Evolutionary conservation across 495 filamentous ascomycete species (phyloP), one percentile per base, ranked within the genome.

Genomic region (Elasticomyces elasticus): DNA sequence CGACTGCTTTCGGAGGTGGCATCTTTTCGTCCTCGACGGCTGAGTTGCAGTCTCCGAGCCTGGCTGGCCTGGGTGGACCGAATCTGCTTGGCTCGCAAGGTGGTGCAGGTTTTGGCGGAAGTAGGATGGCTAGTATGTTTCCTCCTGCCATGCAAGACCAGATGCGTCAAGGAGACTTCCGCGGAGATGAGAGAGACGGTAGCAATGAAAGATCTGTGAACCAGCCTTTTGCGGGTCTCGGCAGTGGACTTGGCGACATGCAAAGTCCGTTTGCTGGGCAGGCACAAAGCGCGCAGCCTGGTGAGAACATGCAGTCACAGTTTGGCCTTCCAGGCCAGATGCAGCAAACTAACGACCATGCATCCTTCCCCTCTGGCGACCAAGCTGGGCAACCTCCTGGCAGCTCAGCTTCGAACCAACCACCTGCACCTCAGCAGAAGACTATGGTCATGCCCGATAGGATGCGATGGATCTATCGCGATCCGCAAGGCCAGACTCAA

Each of bases 401-500:
- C 38, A 71, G 65, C 41, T 57, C 67, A 23, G 71, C 64, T 33
- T 67, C 73, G 5, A 72, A 73, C 17, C 80, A 85, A 25, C 76
- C 85, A 2, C 80, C 84, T 24, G 67, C 84, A 13, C 72, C 82
- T 40, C 87, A 94, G 60, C 86, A 89, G 53, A 80, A 84, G 10
- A 85, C 82, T 20, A 95, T 97, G 86, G 91, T 98, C n/a, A 97
- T 98, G 92, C 92, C 92, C 17, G 92, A 98, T 67, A 78, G 94
- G 19, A 98, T 98, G 85, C 79, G 90, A 59, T 98, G 92, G 92
- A 91, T 95, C 26, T 98, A 98, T 64, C 82, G 90, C 27, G 92
- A 98, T 67, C 92, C 94, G 3, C 85, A 91, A 66, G 89, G 91
- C 37, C 82, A 84, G 42, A 83, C 86, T 30, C 92, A 97, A 68